Percentiles rank a stretch among this genome's conserved stretches.
phyloP scores from a whole-genome alignment of 306 rosid species.

The Begonia loranthoides region DNA sequence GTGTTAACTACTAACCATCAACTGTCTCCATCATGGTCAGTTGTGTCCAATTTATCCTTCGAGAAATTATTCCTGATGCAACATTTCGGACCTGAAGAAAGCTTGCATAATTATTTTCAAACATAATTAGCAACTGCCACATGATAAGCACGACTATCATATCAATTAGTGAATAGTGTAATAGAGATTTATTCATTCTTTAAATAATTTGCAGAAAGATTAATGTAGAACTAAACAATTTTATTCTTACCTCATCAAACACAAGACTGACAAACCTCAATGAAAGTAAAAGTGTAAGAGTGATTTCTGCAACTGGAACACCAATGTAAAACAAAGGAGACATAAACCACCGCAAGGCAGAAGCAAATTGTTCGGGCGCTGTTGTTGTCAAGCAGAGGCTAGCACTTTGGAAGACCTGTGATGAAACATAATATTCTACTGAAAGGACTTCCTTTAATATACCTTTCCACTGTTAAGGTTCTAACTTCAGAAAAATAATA shows the following conservation, averaged over 20 bases:
- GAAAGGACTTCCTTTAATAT: too few species aligned
- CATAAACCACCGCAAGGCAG: slow-evolving; percentile 82
- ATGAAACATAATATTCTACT: slow-evolving; percentile 9
- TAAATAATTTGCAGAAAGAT: too few species aligned
- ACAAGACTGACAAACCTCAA: slow-evolving; percentile 80
- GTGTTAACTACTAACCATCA: slow-evolving; percentile 39
- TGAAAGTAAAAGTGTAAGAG: slow-evolving; percentile 82
- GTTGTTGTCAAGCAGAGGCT: slow-evolving; percentile 95
- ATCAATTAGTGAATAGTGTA: too few species aligned
- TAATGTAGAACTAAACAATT: neutral
- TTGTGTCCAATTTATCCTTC: slow-evolving; percentile 76
- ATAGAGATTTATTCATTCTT: too few species aligned
- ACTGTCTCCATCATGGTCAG: slow-evolving; percentile 65
- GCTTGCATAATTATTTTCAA: slow-evolving; percentile 9
- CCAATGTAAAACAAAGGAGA: slow-evolving; percentile 68
- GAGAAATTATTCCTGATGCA: slow-evolving; percentile 85
- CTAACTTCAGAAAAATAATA: too few species aligned
- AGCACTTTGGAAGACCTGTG: slow-evolving; percentile 94
- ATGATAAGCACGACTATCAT: neutral
- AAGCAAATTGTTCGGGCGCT: slow-evolving; percentile 88
- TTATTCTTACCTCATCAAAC: slow-evolving; percentile 72
- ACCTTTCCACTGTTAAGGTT: too few species aligned
- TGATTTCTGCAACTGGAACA: slow-evolving; percentile 83
- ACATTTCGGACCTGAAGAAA: slow-evolving; percentile 73
- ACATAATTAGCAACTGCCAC: neutral